Evolutionary conservation across 441 rosid species (phyloP).

Genomic region (Euphorbia celastroides): DNA sequence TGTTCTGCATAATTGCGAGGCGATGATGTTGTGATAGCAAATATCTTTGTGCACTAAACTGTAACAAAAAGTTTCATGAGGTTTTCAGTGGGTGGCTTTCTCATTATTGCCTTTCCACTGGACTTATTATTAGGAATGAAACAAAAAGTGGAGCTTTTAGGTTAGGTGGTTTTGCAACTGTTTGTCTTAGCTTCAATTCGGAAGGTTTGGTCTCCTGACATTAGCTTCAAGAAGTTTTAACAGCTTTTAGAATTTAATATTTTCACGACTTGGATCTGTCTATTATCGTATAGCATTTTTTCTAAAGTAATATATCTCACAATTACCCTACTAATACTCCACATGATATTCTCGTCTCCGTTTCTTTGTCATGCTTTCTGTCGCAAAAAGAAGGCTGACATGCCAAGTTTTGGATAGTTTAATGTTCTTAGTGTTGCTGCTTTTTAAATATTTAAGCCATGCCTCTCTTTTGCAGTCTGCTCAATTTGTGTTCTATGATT

Average conservation of each 20-base stretch:
- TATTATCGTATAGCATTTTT: neutral
- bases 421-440: neutral
- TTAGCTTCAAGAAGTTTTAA: neutral
- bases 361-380: neutral
- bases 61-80: neutral
- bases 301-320: neutral
- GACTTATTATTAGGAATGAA: neutral
- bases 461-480: conserved; percentile 4
- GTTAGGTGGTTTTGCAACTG: neutral
- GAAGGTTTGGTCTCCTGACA: neutral
- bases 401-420: neutral
- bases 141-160: neutral
- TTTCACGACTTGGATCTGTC: neutral
- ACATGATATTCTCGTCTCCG: neutral
- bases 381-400: neutral
- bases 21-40: neutral
- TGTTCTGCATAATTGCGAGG: neutral
- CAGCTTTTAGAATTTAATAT: neutral
- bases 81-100: neutral
- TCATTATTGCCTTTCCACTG: neutral
- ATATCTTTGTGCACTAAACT: neutral
- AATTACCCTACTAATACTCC: neutral
- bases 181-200: neutral
- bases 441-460: neutral
- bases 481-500: conserved; percentile 19